Conservation (phyloP, 1,284 basidiomycete genomes). For the Tausonia pullulans region DNA sequence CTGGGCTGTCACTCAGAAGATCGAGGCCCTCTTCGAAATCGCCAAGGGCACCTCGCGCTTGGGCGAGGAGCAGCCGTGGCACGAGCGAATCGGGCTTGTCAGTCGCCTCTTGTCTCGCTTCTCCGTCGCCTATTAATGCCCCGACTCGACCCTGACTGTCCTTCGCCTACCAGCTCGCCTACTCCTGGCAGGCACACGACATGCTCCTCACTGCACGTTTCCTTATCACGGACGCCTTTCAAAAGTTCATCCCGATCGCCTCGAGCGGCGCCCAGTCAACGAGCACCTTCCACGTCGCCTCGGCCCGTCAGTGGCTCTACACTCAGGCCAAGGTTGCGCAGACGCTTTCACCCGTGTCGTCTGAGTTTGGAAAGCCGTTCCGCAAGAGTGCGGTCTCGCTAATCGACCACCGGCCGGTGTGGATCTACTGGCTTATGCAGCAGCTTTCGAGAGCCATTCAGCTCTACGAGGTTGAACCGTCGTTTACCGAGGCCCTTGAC, state of each 20-base stretch:
- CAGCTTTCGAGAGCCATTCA: slow-evolving; percentile 7
- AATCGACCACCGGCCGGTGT: slow-evolving; percentile 10
- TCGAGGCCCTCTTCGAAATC: slow-evolving; percentile 1
- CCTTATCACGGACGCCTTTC: slow-evolving; percentile 10
- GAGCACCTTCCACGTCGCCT: not conserved
- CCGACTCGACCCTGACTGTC: not conserved
- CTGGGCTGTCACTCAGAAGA: not conserved
- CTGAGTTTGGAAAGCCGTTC: not conserved
- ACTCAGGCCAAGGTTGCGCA: slow-evolving; percentile 6
- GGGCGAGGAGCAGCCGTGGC: not conserved
- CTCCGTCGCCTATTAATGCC: not conserved
- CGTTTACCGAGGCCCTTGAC: slow-evolving; percentile 1
- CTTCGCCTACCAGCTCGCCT: not conserved
- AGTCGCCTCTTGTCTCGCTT: not conserved
- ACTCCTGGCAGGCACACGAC: slow-evolving; percentile 9
- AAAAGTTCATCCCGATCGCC: not conserved
- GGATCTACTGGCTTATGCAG: slow-evolving; percentile 13
- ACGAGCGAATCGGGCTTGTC: not conserved
- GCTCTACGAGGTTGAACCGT: slow-evolving; percentile 9
- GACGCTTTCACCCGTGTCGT: not conserved
- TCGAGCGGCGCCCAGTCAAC: not conserved
- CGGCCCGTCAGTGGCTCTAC: slow-evolving; percentile 10
- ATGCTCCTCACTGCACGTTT: slow-evolving; percentile 6
- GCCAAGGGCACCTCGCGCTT: not conserved
- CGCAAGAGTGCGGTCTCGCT: not conserved